These are phyloP conservation scores for Agaricus sinodeliciosus DNA, from an alignment of 768 basidiomycete genomes.

Conservation along the genomic window DNA sequence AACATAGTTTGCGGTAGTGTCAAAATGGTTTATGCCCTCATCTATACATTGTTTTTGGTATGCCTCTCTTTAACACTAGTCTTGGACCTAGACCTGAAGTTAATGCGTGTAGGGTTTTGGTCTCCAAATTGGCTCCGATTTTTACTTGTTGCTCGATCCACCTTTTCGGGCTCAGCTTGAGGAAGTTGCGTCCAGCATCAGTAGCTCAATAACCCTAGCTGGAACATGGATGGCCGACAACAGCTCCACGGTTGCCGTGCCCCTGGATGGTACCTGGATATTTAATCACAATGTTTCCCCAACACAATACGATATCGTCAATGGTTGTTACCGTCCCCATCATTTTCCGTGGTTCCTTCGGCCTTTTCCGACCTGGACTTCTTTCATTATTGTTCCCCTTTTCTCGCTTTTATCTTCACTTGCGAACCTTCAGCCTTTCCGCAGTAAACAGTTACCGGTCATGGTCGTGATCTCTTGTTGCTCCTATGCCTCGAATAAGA, in stretches of 20 bases:
- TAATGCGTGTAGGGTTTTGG: conserved; percentile 55
- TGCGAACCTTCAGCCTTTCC: conserved; percentile 71
- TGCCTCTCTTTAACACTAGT: not conserved
- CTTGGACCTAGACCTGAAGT: not conserved
- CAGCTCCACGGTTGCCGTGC: conserved; percentile 31
- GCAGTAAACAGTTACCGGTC: conserved; percentile 63
- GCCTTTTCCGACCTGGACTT: conserved; percentile 73
- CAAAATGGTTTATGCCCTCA: conserved; percentile 85
- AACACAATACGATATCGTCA: conserved; percentile 39
- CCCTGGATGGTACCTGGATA: conserved; percentile 56
- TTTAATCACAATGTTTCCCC: conserved; percentile 50
- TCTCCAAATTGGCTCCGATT: conserved; percentile 76
- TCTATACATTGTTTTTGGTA: conserved; percentile 75
- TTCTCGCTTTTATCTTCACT: conserved; percentile 71
- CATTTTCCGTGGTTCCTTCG: conserved; percentile 73
- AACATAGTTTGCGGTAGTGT: conserved; percentile 82
- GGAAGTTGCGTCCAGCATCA: conserved; percentile 43
- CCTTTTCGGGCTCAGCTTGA: conserved; percentile 46
- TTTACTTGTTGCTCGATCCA: conserved; percentile 68
- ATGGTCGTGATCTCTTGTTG: conserved; percentile 84
- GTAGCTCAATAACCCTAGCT: conserved; percentile 43
- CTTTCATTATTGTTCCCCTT: conserved; percentile 68
- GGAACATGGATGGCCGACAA: conserved; percentile 69
- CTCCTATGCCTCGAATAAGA: conserved; percentile 73
- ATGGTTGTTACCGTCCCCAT: conserved; percentile 67